Evolutionary conservation across 352 stramenopile species (phyloP).

Genomic region (Pythium insidiosum): DNA sequence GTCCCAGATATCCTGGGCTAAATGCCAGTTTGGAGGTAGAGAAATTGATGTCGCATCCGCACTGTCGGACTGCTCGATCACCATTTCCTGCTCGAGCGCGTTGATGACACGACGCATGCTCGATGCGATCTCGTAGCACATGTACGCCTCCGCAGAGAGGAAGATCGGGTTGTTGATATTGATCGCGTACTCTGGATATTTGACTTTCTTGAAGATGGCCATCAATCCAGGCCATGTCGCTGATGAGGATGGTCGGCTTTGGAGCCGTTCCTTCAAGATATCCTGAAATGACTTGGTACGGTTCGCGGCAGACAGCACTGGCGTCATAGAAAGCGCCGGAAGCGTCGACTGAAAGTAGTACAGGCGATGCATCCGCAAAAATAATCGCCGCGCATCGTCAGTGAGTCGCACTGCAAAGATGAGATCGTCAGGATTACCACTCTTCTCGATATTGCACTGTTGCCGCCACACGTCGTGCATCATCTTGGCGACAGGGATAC

Average conservation of each 20-base stretch:
- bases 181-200: conserved; percentile 47
- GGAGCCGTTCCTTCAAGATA: conserved; percentile 6
- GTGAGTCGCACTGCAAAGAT: conserved; percentile 45
- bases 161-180: conserved; percentile 26
- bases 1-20: conserved; percentile 36
- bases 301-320: conserved; percentile 3
- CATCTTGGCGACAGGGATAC: conserved; percentile 45
- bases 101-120: conserved; percentile 44
- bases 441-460: conserved; percentile 8
- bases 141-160: conserved; percentile 35
- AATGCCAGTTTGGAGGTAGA: conserved; percentile 30
- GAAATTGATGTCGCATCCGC: conserved; percentile 14
- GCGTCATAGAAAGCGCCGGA: conserved; percentile 7
- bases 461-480: conserved; percentile 46
- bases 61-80: conserved; percentile 13
- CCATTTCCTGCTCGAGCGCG: conserved; percentile 33
- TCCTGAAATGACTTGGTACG: conserved; percentile 14
- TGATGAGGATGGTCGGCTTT: no score
- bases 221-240: conserved; percentile 69
- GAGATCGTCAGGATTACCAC: no score
- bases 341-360: conserved; percentile 59
- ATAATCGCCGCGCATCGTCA: conserved; percentile 28
- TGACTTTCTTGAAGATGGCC: conserved; percentile 61
- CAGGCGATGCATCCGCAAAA: conserved; percentile 62
- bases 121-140: conserved; percentile 60